Base-by-base conservation (phyloP, 1,284 basidiomycete species). In the Cerioporus squamosus region DNA sequence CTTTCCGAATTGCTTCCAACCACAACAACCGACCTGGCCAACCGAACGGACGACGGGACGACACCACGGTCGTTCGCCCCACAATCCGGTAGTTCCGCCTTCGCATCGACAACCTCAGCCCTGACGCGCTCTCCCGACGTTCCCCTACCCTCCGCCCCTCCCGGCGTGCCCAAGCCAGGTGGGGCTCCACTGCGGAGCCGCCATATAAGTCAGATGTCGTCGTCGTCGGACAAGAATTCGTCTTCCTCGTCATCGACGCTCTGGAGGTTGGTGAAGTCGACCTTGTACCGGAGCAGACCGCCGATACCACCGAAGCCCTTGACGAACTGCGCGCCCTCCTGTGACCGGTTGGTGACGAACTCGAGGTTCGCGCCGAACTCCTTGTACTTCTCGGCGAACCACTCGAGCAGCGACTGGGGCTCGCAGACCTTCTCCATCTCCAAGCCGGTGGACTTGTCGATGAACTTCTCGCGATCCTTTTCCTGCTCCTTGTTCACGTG, bases 221-320 rank as follows among this genome's bases (percentile, higher is more conserved):
- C 91, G 63, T 91, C 87, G 64, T 91, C 91, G 59, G 86, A 88
- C 74, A 83, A 88, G 77, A 93, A 93, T 79, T 93, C 85, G 76
- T 93, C 91, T 59, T 90, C 72, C 10, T 71, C 88, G 51, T 91
- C 91, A 66, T 93, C 93, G 36, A 87, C 71, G 45, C 83, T 80
- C 36, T 82, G 79, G 47, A 96, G 80, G 73, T 91, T 91, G 64
- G 84, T 84, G 76, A 98, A 94, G 77, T 95, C 94, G 66, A 97
- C 94, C 80, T 97, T 97, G 86, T 97, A 98, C 58, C 95, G 86
- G 62, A 98, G 80, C 59, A 98, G 81, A 33, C 97, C 97, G 46
- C 97, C 97, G 65, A 99, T 97, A 38, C 97, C 97, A 79, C 97
- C 97, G 70, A 99, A 99, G 51, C 97, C 97, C 75, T 97, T 97